Evolutionary conservation across 768 basidiomycete species (phyloP).

Genomic region (Tremella mesenterica): DNA sequence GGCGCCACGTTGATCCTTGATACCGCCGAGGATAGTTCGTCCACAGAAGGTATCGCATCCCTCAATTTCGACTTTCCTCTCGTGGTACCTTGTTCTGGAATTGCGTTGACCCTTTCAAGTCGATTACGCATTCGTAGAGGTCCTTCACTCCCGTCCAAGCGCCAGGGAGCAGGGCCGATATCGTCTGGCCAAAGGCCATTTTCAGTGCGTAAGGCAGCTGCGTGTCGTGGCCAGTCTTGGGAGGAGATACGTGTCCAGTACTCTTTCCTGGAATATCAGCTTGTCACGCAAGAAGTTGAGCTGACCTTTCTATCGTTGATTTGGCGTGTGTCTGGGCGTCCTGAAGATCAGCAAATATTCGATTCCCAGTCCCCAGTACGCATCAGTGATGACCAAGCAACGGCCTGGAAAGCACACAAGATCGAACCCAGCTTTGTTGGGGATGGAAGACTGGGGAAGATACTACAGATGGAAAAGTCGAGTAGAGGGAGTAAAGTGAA

Average conservation of each 20-base stretch:
- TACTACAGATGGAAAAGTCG: no score
- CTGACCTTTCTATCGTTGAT: slow-evolving; percentile 30
- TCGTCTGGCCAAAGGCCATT: slow-evolving; percentile 71
- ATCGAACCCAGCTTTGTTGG: no score
- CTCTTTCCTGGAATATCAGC: slow-evolving; percentile 60
- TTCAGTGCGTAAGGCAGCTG: slow-evolving; percentile 59
- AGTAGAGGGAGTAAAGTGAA: neutral
- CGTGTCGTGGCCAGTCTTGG: slow-evolving; percentile 49
- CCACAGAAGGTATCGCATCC: slow-evolving; percentile 36
- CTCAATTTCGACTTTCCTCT: slow-evolving; percentile 26
- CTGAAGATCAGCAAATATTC: slow-evolving; percentile 4
- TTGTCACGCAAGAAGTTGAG: slow-evolving; percentile 14
- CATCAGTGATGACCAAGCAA: no score
- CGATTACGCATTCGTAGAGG: slow-evolving; percentile 63
- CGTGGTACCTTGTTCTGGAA: slow-evolving; percentile 13
- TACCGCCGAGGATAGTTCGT: slow-evolving; percentile 40
- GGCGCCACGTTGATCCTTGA: slow-evolving; percentile 33
- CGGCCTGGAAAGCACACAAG: no score
- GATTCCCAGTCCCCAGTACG: no score
- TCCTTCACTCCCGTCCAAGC: slow-evolving; percentile 84
- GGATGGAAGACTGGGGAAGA: no score
- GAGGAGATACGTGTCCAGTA: slow-evolving; percentile 56
- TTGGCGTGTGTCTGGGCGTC: slow-evolving; percentile 34
- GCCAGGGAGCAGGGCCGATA: slow-evolving; percentile 54
- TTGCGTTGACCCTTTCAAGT: slow-evolving; percentile 23